phyloP scores from a whole-genome alignment of 805 yeast genomes.

The Ogataea populi-albae region DNA sequence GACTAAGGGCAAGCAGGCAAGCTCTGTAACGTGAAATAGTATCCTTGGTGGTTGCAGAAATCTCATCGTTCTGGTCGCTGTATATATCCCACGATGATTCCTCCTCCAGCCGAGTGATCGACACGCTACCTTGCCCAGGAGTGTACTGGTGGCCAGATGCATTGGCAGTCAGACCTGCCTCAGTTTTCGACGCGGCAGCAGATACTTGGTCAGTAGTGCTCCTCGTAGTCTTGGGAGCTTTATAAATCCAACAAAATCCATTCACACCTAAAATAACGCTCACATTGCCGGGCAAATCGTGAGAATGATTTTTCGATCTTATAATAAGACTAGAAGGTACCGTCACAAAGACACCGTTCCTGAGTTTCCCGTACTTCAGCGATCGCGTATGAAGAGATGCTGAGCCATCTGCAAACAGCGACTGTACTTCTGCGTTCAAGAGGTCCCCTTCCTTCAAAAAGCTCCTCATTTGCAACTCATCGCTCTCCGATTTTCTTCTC shows the following conservation, averaged over 20 bases:
- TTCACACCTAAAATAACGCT: slow-evolving; percentile 90
- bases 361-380: slow-evolving; percentile 87
- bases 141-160: slow-evolving; percentile 36
- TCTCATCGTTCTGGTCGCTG: slow-evolving; percentile 80
- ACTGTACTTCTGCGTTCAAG: slow-evolving; percentile 93
- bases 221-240: slow-evolving; percentile 43
- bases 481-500: slow-evolving; percentile 90
- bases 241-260: slow-evolving; percentile 90
- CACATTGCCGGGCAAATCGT: slow-evolving; percentile 90
- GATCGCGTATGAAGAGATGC: slow-evolving; percentile 96
- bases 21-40: slow-evolving; percentile 84
- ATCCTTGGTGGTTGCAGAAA: slow-evolving; percentile 57
- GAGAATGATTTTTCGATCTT: slow-evolving; percentile 83
- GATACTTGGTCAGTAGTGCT: slow-evolving; percentile 11
- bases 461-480: slow-evolving; percentile 93
- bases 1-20: slow-evolving; percentile 78
- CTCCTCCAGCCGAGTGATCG: slow-evolving; percentile 86
- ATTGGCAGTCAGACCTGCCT: slow-evolving; percentile 37
- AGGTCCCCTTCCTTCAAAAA: slow-evolving; percentile 95
- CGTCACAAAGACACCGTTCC: slow-evolving; percentile 80
- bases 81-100: slow-evolving; percentile 90
- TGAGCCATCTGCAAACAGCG: slow-evolving; percentile 81
- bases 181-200: slow-evolving; percentile 29
- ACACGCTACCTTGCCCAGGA: slow-evolving; percentile 58
- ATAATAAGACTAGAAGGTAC: slow-evolving; percentile 84